phyloP scores from a whole-genome alignment of 495 filamentous ascomycete genomes.

The Immersiella caudata region DNA sequence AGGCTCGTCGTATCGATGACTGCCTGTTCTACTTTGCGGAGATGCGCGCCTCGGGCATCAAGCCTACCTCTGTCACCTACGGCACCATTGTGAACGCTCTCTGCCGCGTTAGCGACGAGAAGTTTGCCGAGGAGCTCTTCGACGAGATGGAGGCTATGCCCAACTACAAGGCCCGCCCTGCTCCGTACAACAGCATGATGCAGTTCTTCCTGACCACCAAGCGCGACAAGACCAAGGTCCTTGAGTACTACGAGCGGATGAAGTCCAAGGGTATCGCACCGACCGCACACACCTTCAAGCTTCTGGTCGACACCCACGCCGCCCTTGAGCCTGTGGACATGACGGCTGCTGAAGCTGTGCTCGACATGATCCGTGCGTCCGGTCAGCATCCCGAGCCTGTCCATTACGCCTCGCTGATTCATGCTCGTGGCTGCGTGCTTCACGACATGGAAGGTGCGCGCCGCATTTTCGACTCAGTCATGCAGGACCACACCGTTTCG shows the following conservation, averaged over 20 bases:
- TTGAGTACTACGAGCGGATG: conserved; percentile 97
- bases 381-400: conserved; percentile 84
- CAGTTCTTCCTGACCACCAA: conserved; percentile 99
- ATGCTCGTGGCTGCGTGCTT: conserved; percentile 91
- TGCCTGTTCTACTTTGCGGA: conserved; percentile 97
- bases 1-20: conserved; percentile 95
- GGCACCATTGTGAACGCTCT: conserved; percentile 97
- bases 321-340: conserved; percentile 93
- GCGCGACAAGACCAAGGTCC: conserved; percentile 88
- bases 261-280: conserved; percentile 81
- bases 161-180: conserved; percentile 96
- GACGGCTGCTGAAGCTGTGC: conserved; percentile 80
- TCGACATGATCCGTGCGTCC: conserved; percentile 73
- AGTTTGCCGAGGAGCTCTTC: conserved; percentile 96
- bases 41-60: conserved; percentile 91
- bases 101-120: conserved; percentile 95
- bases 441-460: conserved; percentile 87
- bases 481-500: conserved; percentile 64
- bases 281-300: conserved; percentile 95
- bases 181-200: conserved; percentile 98
- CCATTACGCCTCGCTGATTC: conserved; percentile 92
- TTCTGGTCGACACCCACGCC: conserved; percentile 93
- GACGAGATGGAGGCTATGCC: conserved; percentile 99
- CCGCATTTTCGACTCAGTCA: conserved; percentile 76
- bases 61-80: conserved; percentile 96